These are phyloP conservation scores for Pichia sp. DNA, from an alignment of 1,139 yeast species.

Conservation along the genomic window DNA sequence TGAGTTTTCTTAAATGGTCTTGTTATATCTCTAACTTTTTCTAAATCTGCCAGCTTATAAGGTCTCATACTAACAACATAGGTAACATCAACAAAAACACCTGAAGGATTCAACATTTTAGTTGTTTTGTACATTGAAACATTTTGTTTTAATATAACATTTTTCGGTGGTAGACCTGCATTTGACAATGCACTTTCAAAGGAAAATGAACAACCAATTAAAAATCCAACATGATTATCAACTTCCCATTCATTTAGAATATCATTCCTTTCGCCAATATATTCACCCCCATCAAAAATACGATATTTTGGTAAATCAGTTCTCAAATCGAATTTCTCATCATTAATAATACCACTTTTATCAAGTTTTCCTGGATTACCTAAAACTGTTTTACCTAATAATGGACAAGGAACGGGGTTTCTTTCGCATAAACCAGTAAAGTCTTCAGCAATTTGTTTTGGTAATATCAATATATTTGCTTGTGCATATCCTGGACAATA, in stretches of 20 bases:
- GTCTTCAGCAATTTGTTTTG: constrained; percentile 3
- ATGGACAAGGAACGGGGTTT: constrained; percentile 8
- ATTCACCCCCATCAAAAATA: background rate
- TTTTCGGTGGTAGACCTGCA: constrained; percentile 1
- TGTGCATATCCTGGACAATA: constrained; percentile 6
- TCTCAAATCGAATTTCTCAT: constrained; percentile 3
- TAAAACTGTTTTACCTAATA: constrained; percentile 3
- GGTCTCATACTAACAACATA: constrained; percentile 10
- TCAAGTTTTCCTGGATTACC: constrained; percentile 1
- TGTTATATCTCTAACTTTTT: constrained; percentile 3
- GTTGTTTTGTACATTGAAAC: constrained; percentile 7
- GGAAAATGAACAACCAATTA: constrained; percentile 9
- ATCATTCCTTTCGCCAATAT: background rate
- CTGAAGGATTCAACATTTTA: constrained; percentile 1
- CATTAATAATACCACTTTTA: background rate
- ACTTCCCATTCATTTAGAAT: constrained; percentile 1
- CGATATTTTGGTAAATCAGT: constrained; percentile 7
- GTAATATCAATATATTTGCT: constrained; percentile 4
- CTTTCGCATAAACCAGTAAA: constrained; percentile 4
- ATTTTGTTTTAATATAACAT: background rate
- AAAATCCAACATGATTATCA: constrained; percentile 2
- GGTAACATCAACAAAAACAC: background rate
- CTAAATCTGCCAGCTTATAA: constrained; percentile 2
- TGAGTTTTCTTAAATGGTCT: constrained; percentile 3
- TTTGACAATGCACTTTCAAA: constrained; percentile 3